Evolutionary conservation across 495 filamentous ascomycete species (phyloP).

Genomic region (Neurospora hispaniola): DNA sequence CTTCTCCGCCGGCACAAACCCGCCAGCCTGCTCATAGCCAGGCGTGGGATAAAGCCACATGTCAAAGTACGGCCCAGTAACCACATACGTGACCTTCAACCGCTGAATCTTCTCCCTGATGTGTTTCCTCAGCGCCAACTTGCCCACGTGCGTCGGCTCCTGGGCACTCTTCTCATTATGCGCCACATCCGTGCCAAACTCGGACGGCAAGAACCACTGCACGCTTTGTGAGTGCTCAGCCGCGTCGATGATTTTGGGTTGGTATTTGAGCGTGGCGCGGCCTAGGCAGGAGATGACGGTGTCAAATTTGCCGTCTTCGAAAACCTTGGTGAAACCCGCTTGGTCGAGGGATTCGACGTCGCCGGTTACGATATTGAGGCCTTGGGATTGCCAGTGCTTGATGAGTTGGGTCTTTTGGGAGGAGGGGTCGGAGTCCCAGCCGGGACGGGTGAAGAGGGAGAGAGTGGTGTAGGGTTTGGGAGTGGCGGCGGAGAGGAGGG

Average conservation of each 20-base stretch:
- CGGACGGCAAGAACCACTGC: conserved; percentile 59
- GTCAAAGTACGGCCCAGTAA: conserved; percentile 62
- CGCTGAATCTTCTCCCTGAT: conserved; percentile 38
- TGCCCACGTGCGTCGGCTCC: conserved; percentile 61
- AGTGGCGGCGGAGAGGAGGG: conserved; percentile 37
- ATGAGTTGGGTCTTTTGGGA: conserved; percentile 37
- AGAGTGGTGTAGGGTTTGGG: conserved; percentile 39
- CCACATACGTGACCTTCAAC: conserved; percentile 56
- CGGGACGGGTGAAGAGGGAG: conserved; percentile 51
- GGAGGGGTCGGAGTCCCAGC: conserved; percentile 25
- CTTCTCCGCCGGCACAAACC: conserved; percentile 45
- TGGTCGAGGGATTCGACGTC: conserved; percentile 38
- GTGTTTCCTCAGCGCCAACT: conserved; percentile 53
- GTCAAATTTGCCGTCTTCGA: conserved; percentile 41
- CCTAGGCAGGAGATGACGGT: conserved; percentile 58
- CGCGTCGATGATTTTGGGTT: conserved; percentile 48
- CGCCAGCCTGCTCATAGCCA: conserved; percentile 29
- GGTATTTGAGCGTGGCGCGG: conserved; percentile 43
- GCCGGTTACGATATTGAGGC: conserved; percentile 49
- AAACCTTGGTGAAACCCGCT: conserved; percentile 40
- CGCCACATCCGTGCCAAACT: conserved; percentile 68
- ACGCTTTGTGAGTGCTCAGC: conserved; percentile 45
- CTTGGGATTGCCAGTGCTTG: conserved; percentile 35
- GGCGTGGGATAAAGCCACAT: conserved; percentile 42
- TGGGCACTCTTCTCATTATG: conserved; percentile 43